Evolutionary conservation across 2,329 filamentous ascomycete species (phyloP).

Genomic region (Sphaerulina vaccinii): DNA sequence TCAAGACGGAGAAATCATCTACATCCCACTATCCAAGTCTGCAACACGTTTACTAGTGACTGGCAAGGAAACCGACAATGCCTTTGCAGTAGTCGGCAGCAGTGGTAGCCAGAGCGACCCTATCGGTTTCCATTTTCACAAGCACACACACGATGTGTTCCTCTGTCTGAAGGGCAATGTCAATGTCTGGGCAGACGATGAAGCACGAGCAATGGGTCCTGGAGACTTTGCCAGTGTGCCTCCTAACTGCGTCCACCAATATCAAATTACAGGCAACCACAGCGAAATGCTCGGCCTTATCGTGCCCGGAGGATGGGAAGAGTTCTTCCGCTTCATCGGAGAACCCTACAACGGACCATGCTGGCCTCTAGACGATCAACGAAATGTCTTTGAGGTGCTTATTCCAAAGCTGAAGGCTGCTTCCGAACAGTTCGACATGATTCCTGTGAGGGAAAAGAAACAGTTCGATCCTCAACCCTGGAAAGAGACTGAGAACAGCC

Average conservation of each 20-base stretch:
- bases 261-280: slow-evolving; percentile 54
- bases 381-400: slow-evolving; percentile 51
- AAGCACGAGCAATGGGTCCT: slow-evolving; percentile 53
- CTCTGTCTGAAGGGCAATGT: slow-evolving; percentile 55
- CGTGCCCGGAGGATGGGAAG: slow-evolving; percentile 59
- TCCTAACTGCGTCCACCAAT: slow-evolving; percentile 55
- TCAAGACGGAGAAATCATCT: slow-evolving; percentile 51
- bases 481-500: slow-evolving; percentile 41
- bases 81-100: slow-evolving; percentile 53
- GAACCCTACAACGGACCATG: slow-evolving; percentile 50
- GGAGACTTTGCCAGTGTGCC: slow-evolving; percentile 61
- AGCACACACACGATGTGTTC: slow-evolving; percentile 59
- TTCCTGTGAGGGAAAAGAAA: slow-evolving; percentile 52
- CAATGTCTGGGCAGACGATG: slow-evolving; percentile 59
- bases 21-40: slow-evolving; percentile 54
- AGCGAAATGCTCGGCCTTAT: slow-evolving; percentile 57
- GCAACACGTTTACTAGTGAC: slow-evolving; percentile 53
- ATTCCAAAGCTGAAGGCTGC: slow-evolving; percentile 58
- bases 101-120: slow-evolving; percentile 49
- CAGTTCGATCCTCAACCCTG: slow-evolving; percentile 48
- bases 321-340: slow-evolving; percentile 60
- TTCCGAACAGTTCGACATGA: slow-evolving; percentile 56
- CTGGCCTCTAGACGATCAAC: slow-evolving; percentile 53
- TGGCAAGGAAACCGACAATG: slow-evolving; percentile 52
- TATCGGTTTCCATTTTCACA: slow-evolving; percentile 58